These are phyloP conservation scores for Aspergillus leporis DNA, from an alignment of 495 filamentous ascomycete genomes.

Conservation along the genomic window DNA sequence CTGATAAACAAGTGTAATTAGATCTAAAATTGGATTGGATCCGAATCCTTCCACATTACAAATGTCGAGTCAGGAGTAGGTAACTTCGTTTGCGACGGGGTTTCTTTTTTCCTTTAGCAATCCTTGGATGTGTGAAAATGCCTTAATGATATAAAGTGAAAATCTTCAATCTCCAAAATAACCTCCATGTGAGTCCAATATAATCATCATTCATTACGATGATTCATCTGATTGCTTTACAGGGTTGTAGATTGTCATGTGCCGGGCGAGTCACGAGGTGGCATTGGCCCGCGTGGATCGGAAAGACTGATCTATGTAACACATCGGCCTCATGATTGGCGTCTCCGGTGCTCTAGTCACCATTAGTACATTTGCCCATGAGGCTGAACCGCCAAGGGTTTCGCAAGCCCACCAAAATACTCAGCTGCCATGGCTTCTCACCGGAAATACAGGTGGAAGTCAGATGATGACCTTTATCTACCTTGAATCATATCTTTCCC, in stretches of 20 bases:
- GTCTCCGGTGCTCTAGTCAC: background rate
- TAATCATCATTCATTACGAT: too few species aligned
- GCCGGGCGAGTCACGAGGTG: constrained; percentile 1
- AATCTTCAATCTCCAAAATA: too few species aligned
- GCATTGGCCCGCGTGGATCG: background rate
- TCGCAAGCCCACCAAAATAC: constrained; percentile 1
- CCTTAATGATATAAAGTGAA: too few species aligned
- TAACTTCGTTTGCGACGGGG: too few species aligned
- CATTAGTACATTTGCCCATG: constrained; percentile 2
- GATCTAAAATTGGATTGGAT: too few species aligned
- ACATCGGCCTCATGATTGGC: constrained; percentile 11
- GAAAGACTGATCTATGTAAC: background rate
- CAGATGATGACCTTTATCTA: constrained; percentile 19
- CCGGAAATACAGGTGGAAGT: background rate
- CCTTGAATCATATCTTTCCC: background rate
- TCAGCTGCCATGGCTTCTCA: constrained; percentile 20
- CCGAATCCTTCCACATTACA: too few species aligned
- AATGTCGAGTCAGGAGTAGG: too few species aligned
- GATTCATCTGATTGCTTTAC: background rate
- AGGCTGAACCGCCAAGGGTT: constrained; percentile 15
- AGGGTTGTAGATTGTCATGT: background rate
- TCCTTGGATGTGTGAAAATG: too few species aligned
- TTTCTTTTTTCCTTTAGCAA: too few species aligned
- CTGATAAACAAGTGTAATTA: too few species aligned
- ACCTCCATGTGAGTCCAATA: too few species aligned